Evolutionary conservation across 2,329 filamentous ascomycete genomes (phyloP), one percentile per base, ranked within the genome.

Genomic region (Metarhizium sp.): DNA sequence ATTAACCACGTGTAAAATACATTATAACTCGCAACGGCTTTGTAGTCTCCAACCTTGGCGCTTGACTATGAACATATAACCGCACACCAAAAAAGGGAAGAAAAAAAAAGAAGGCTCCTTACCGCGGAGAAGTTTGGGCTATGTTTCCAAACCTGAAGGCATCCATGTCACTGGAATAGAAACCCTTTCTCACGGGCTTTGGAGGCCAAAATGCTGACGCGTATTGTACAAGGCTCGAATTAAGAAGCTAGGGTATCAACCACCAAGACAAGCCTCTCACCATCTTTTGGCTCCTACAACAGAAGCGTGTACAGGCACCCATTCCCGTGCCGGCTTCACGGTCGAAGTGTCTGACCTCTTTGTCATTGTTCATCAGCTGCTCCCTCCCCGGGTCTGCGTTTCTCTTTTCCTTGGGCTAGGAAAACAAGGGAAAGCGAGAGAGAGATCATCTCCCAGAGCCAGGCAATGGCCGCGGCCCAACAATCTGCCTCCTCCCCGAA

Each of bases 401-500:
- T 7, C 10, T 2, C 2, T 11, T 34, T 34, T 7, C 32, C 10
- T 34, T 11, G 32, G 6, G 7, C 32, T 34, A 8, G 1, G 32
- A 34, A 11, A 34, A 34, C 32, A 34, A 7, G 32, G 2, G 32
- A 34, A 11, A 51, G 50, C 20, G 36, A 42, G 16, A 52, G 50
- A 45, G n/a, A 16, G 7, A 45, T 60, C 59, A 67, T 53, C 64
- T 60, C n/a, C 65, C 64, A 20, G 63, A 59, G 30, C 73, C 73
- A 40, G 82, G 82, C 62, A 86, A 74, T 50, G 87, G 86, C 65
- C 87, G 76, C 0, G 88, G 88, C 11, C 88, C 88, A n/a, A 89
- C 84, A 69, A 92, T 91, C 73, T 88, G 87, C 66, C 88, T 79
- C 66, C 86, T 76, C 0, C 85, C 85, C 1, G 85, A 83, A 45